Conservation (phyloP, 371 early-diverging fungal species). For the Dinochytrium kinnereticum region DNA sequence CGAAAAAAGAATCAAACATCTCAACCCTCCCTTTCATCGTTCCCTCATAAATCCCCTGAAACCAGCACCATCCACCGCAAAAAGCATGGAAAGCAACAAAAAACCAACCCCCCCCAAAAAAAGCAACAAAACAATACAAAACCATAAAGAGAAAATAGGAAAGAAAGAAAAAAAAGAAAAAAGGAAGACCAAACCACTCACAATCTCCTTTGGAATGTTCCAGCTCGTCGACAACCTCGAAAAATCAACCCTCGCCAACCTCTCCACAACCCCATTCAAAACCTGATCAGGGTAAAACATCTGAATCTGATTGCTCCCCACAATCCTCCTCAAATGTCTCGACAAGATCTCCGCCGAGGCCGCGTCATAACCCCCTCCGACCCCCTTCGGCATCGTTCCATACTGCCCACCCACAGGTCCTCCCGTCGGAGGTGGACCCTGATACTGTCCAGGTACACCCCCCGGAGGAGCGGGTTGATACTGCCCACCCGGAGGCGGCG, state of each 20-base stretch:
- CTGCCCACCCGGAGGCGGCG: slow-evolving; percentile 1
- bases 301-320: background rate
- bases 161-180: background rate
- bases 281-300: background rate
- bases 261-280: background rate
- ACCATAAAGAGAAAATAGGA: background rate
- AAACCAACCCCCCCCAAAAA: no score
- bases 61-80: no score
- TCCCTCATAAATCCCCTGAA: no score
- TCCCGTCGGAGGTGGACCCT: background rate
- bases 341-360: background rate
- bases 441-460: background rate
- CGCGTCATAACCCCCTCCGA: background rate
- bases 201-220: slow-evolving; percentile 13
- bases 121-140: background rate
- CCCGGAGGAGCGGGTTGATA: background rate
- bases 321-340: background rate
- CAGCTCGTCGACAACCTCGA: background rate
- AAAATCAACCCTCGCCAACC: background rate
- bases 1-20: background rate
- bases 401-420: background rate
- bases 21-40: no score
- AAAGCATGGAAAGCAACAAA: no score
- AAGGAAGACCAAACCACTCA: background rate
- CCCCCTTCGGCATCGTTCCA: background rate